These are phyloP conservation scores for Solanum appendiculatum DNA, from an alignment of 257 asterid species.

Conservation along the genomic window DNA sequence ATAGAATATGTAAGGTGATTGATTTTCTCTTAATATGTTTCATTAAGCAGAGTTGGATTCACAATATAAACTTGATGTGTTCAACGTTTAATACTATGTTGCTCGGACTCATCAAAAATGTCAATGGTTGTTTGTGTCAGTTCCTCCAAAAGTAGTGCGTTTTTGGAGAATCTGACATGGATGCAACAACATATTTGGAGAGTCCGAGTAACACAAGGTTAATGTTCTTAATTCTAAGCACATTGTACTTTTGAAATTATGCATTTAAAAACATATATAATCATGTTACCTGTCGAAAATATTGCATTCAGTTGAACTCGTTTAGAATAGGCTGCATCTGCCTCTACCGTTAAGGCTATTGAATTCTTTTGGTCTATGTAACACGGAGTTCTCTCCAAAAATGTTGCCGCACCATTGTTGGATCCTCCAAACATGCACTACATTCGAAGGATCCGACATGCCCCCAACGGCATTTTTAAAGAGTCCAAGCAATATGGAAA, in stretches of 20 bases:
- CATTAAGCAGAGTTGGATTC: background rate
- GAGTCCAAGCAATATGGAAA: background rate
- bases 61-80: background rate
- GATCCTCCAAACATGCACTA: background rate
- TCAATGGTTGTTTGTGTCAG: background rate
- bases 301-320: background rate
- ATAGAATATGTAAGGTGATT: slow-evolving; percentile 50
- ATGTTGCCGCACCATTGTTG: fast-evolving
- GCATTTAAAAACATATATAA: background rate
- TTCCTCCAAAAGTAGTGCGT: background rate
- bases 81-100: background rate
- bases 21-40: background rate
- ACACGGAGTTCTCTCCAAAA: background rate
- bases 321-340: background rate
- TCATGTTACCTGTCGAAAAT: background rate
- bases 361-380: background rate
- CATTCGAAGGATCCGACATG: background rate
- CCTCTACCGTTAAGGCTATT: background rate
- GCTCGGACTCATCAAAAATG: background rate
- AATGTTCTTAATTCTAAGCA: background rate
- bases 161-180: background rate
- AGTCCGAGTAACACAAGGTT: background rate
- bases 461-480: background rate
- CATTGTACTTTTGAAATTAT: background rate
- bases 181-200: background rate